phyloP scores from a whole-genome alignment of 2,329 filamentous ascomycete species.

The Verticillium dahliae region DNA sequence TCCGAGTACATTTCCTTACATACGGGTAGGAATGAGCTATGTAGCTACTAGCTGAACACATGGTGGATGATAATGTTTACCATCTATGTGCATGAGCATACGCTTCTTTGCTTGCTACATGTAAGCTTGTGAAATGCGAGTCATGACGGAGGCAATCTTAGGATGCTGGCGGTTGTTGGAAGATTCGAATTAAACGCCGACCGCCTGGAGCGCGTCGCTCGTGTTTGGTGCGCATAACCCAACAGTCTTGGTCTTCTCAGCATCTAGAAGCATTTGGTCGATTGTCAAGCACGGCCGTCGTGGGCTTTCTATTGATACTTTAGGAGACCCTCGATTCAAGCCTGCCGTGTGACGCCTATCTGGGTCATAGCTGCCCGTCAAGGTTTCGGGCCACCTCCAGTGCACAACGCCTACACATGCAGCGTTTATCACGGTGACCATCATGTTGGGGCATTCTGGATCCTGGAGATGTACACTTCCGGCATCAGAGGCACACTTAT shows the following conservation, averaged over 20 bases:
- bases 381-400: no score
- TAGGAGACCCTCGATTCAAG: neutral
- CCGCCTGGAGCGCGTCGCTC: neutral
- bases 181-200: neutral
- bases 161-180: neutral
- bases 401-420: neutral
- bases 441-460: neutral
- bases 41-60: no score
- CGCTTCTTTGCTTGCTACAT: no score
- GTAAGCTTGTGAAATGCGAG: no score
- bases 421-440: neutral
- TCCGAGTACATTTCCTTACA: no score
- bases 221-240: neutral
- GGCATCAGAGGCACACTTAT: neutral
- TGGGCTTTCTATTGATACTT: no score
- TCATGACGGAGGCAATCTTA: neutral
- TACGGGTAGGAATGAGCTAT: no score
- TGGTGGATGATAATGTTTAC: no score
- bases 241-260: no score
- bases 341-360: neutral
- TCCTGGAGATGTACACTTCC: neutral
- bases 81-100: no score
- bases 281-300: no score
- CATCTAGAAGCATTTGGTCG: no score
- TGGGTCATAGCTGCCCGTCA: neutral